Evolutionary conservation across 805 yeast genomes (phyloP), one percentile per base, ranked within the genome.

Genomic region (Nadsonia fulvescens): DNA sequence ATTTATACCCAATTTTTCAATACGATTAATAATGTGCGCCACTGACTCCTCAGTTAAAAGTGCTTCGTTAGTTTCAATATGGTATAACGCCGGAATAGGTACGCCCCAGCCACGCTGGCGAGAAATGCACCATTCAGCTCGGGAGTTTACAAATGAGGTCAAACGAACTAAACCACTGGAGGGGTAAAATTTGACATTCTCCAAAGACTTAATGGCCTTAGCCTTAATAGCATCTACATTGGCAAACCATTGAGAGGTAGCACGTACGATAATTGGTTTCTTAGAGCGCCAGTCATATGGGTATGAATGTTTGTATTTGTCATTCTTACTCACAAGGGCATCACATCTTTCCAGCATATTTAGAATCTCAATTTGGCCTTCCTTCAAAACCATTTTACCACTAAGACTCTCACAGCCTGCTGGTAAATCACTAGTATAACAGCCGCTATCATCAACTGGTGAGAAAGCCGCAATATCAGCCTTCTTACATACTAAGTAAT

Each of bases 261-360:
- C 71, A 32, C 96, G 61, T 32, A 89, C 79, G 25, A 89, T 71
- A n/a, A 89, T 82, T 0, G 98, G 98, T 22, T 74, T 75, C 44
- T 83, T 83, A 2, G 93, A 78, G 39, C 98, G 65, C 98, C 98
- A 89, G 46, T 89, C 98, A 43, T 79, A 82, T 0, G 98, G 96
- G 40, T 86, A 86, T 3, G 86, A 78, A 49, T 89, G 99, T 7
- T 46, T 51, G 42, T 72, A 73, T 18, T 57, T 52, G 18, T 53
- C 49, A 30, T 70, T 56, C 2, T 58, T 36, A n/a, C 58, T 43
- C 33, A 57, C 59, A 2, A 73, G 37, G 61, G 73, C 63, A 2
- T 51, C 47, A 2, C 49, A 32, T 0, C 50, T 48, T 2, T 48
- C 28, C 21, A 81, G 48, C 9, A 57, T 35, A 4, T 47, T 47